Evolutionary conservation across 2,329 filamentous ascomycete species (phyloP), one percentile per base, ranked within the genome.

Genomic region (Torrubiellomyces zombiae): DNA sequence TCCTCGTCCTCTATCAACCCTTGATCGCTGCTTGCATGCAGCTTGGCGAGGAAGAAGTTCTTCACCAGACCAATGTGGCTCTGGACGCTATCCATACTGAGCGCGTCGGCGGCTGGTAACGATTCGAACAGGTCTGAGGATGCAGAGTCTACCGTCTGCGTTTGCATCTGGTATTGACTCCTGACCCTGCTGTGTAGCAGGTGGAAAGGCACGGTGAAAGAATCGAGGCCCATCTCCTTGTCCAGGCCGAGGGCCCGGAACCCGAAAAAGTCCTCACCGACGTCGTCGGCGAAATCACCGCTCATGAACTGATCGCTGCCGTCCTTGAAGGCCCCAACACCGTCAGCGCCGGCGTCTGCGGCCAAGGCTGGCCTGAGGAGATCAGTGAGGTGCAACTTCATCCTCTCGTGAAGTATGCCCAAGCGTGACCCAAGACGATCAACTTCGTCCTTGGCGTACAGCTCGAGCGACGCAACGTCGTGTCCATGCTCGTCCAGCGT

Each of bases 201-300:
- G 54, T 98, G 89, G 30, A 98, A 63, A 14, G 91, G 89, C 18
- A 98, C 89, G 26, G 80, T 85, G 32, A 95, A 68, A 37, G 78
- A 78, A 16, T 86, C 75, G 32, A 89, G 63, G 11, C 85, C 85
- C 45, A 95, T 77, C 46, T 98, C 89, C 38, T 74, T 76, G 42
- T 93, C 83, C 29, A 98, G 65, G 21, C 89, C 89, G 22, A 98
- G 68, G 31, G 92, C 85, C 45, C 83, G 85, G 67, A 98, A 95
- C 15, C 89, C 89, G 43, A 98, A 98, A 66, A 94, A 98, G 54
- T 98, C 89, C 57, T 98, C 89, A 32, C 85, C 86, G 9, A 98
- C 77, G 39, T 98, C 89, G 47, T 94, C 89, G 1, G 89, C 89
- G 47, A 98, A 98, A 50, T 98, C 89, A 32, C 89, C 89, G 22